Base-by-base conservation (phyloP, 2,329 filamentous ascomycete species). In the Fusarium tupiense region DNA sequence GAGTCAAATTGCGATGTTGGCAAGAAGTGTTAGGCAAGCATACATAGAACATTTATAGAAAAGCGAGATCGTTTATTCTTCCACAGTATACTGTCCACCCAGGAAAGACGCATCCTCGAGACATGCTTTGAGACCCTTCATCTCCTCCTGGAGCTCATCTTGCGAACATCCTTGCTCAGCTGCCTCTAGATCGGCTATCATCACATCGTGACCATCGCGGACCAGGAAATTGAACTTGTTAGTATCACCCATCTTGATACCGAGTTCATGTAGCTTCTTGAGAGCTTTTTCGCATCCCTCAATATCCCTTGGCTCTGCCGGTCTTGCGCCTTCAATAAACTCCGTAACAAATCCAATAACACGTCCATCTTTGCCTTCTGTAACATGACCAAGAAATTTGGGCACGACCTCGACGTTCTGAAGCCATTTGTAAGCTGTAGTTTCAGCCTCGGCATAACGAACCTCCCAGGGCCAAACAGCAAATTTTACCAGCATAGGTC, bases 201-300 rank as follows among this genome's bases (percentile, higher is more conserved):
- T 61, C 46, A 75, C 74, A 24, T 64, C 63, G 43, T 74, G 56
- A 20, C 70, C 68, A 60, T 76, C 73, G 31, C 73, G 71, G 24
- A 81, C 70, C 33, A 81, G 75, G 58, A 81, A 80, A 53, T 81
- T 80, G 24, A 78, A 61, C 50, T 75, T 81, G 69, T 79, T 80
- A 58, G 78, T 75, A 49, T 80, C 79, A 11, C 80, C 78, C 61
- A 69, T 73, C 69, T 77, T 80, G 61, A 81, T 77, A 24, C 77
- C 77, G 4, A 81, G 74, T 46, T 67, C 20, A 54, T 81, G 78
- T 66, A 80, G 54, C 49, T 61, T 67, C 14, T 52, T 49, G 59
- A 80, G 64, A 65, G 70, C 75, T 54, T 77, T 67, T 41, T 61
- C 73, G 64, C 79, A 81, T 53, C 41, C 64, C 38, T 70, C 67